These are phyloP conservation scores for Isoetes taiwanensis DNA, from an alignment of 75 land plant genomes.

Conservation along the genomic window DNA sequence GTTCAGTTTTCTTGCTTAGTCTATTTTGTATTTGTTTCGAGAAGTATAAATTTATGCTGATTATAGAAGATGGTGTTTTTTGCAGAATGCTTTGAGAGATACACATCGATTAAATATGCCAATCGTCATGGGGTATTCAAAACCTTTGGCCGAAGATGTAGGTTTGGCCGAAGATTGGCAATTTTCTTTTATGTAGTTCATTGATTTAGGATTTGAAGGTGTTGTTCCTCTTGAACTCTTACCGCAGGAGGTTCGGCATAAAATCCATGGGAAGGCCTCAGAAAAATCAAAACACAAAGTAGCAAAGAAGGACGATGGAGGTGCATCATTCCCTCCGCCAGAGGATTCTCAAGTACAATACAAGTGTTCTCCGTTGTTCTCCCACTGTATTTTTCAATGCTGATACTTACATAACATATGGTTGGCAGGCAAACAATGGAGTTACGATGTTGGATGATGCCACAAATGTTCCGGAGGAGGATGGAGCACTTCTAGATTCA, in stretches of 20 bases:
- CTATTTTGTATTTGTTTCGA: too few species aligned
- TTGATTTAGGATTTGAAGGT: constrained; percentile 86
- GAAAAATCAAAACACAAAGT: constrained; percentile 56
- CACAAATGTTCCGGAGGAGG: constrained; percentile 8
- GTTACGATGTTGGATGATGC: constrained; percentile 10
- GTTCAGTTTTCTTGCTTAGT: background rate
- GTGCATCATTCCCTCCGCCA: too few species aligned
- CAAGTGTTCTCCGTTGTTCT: background rate
- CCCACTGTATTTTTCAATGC: background rate
- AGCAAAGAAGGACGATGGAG: constrained; percentile 59
- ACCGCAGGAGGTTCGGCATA: constrained; percentile 55
- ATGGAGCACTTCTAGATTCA: background rate
- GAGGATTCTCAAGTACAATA: constrained; percentile 9
- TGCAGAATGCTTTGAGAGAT: constrained; percentile 88
- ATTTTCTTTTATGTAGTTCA: constrained; percentile 39
- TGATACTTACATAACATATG: too few species aligned
- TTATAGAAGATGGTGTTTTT: background rate
- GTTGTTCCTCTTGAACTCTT: constrained; percentile 88
- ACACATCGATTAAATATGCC: constrained; percentile 60
- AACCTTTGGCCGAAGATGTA: constrained; percentile 90
- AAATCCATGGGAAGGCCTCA: constrained; percentile 44
- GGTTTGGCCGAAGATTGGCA: too few species aligned
- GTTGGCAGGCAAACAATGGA: background rate
- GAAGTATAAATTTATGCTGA: background rate
- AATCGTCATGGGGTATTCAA: constrained; percentile 70